Evolutionary conservation across 2,329 filamentous ascomycete species (phyloP).

Genomic region (Epichloe baconii): DNA sequence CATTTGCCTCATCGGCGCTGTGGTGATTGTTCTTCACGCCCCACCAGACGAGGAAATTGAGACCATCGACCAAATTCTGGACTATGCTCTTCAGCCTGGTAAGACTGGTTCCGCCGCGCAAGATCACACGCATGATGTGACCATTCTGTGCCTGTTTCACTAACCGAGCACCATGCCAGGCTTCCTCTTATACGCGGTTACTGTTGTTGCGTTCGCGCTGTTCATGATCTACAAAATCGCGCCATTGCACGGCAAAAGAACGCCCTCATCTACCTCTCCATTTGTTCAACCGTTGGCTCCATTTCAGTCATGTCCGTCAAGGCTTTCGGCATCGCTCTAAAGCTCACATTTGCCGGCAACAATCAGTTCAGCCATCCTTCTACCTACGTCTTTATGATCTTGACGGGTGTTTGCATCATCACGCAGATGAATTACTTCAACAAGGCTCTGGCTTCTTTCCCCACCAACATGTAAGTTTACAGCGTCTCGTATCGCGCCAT

Average conservation of each 20-base stretch:
- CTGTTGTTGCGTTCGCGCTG: conserved; percentile 69
- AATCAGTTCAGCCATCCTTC: conserved; percentile 94
- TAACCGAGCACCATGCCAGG: conserved; percentile 35
- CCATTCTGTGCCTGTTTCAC: background rate
- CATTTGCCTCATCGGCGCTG: conserved; percentile 87
- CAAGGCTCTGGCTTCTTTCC: conserved; percentile 93
- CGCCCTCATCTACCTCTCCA: conserved; percentile 89
- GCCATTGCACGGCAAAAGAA: conserved; percentile 87
- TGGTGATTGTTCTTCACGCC: conserved; percentile 95
- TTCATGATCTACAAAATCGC: conserved; percentile 96
- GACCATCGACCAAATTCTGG: conserved; percentile 81
- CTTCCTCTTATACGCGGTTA: conserved; percentile 74
- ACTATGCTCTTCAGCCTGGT: conserved; percentile 88
- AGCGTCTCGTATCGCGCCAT: background rate
- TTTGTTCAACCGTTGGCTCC: conserved; percentile 93
- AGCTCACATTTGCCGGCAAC: conserved; percentile 82
- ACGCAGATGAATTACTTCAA: conserved; percentile 99
- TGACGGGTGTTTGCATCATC: conserved; percentile 84
- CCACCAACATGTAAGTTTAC: conserved; percentile 76
- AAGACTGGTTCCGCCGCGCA: conserved; percentile 17
- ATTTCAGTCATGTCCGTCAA: conserved; percentile 99
- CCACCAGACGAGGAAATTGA: conserved; percentile 85
- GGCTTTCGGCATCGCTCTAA: conserved; percentile 93
- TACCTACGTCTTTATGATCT: conserved; percentile 94
- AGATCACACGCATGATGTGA: background rate